phyloP scores from a whole-genome alignment of 768 basidiomycete species.

The Tylopilus rubrobrunneus region DNA sequence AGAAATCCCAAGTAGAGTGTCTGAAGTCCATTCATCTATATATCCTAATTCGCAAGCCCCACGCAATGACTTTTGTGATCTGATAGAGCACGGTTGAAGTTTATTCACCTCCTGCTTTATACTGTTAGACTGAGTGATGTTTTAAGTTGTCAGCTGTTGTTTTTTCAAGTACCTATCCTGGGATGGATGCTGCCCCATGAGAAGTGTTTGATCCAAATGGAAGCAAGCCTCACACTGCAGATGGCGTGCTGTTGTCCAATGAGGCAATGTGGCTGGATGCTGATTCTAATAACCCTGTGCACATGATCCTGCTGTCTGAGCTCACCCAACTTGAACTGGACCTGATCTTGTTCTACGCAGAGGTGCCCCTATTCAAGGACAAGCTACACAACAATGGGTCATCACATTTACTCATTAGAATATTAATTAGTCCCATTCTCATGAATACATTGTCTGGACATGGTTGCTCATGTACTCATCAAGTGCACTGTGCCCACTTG shows the following conservation, averaged over 20 bases:
- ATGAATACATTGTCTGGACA: not conserved
- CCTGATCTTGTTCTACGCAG: conserved; percentile 97
- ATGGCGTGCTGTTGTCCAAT: conserved; percentile 8
- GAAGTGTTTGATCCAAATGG: too few species aligned
- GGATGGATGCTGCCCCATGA: too few species aligned
- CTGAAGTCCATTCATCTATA: too few species aligned
- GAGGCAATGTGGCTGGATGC: conserved; percentile 47
- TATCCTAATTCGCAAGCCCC: too few species aligned
- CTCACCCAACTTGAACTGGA: conserved; percentile 86
- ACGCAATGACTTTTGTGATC: too few species aligned
- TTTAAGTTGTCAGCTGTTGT: too few species aligned
- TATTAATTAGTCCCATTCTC: conserved; percentile 56
- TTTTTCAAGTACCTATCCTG: too few species aligned
- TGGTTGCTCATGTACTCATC: not conserved
- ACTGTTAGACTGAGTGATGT: too few species aligned
- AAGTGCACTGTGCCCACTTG: conserved; percentile 99
- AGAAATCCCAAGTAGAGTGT: too few species aligned
- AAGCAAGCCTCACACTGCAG: not conserved
- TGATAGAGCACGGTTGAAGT: too few species aligned
- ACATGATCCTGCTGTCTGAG: conserved; percentile 78
- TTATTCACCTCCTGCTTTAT: too few species aligned
- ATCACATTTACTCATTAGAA: conserved; percentile 76
- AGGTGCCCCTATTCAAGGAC: conserved; percentile 92
- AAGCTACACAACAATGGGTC: conserved; percentile 97
- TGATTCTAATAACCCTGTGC: conserved; percentile 51